phyloP scores from a whole-genome alignment of 495 filamentous ascomycete genomes.

The Usnea hakonensis region DNA sequence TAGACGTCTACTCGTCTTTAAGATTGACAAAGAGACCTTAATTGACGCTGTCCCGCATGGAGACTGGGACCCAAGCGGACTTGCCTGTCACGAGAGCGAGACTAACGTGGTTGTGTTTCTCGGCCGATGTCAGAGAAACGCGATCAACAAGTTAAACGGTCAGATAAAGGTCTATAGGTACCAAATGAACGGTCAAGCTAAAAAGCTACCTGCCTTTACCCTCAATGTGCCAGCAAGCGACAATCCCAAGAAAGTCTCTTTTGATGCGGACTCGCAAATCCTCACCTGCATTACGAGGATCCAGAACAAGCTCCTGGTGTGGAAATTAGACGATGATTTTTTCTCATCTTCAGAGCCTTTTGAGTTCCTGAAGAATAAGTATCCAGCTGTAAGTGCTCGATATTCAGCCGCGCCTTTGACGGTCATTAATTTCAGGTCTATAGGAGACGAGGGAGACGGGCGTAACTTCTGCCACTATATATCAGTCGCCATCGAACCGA shows the following conservation, averaged over 20 bases:
- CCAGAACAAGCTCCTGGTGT: conserved; percentile 8
- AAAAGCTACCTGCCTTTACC: neutral
- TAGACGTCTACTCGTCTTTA: neutral
- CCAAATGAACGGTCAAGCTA: neutral
- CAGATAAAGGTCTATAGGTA: neutral
- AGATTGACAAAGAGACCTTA: neutral
- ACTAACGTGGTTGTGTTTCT: conserved; percentile 2
- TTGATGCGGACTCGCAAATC: neutral
- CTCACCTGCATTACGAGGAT: conserved; percentile 16
- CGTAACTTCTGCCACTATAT: conserved; percentile 18
- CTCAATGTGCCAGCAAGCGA: conserved; percentile 3
- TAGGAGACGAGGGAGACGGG: conserved; percentile 18
- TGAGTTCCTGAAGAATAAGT: conserved; percentile 2
- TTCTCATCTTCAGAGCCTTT: neutral
- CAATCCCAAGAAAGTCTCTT: conserved; percentile 8
- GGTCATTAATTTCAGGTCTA: neutral
- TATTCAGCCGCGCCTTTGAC: too few relatives aligned
- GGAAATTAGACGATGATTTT: conserved; percentile 8
- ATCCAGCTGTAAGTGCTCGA: conserved; percentile 9
- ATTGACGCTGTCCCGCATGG: neutral
- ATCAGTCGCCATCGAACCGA: conserved; percentile 3
- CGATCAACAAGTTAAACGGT: neutral
- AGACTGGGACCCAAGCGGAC: conserved; percentile 10
- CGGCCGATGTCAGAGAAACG: neutral
- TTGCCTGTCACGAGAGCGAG: conserved; percentile 6